Evolutionary conservation across 352 stramenopile species (phyloP).

Genomic region (Phytophthora fragariae): DNA sequence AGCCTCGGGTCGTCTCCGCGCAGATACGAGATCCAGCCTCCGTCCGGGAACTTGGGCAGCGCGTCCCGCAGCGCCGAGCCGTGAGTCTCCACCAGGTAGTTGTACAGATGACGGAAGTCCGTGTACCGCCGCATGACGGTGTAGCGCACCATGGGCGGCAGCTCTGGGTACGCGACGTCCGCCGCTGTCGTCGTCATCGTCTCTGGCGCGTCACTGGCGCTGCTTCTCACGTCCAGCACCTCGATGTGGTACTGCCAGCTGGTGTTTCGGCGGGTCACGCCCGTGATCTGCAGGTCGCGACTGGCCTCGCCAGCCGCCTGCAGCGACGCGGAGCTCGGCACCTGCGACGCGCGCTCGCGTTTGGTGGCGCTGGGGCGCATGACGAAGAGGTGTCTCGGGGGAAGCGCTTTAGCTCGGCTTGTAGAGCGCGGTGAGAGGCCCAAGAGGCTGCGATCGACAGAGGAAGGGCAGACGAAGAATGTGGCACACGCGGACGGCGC

Average conservation of each 20-base stretch:
- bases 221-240: conserved; percentile 60
- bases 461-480: conserved; percentile 7
- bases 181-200: conserved; percentile 3
- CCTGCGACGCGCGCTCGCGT: conserved; percentile 15
- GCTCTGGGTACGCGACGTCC: conserved; percentile 38
- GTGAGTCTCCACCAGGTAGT: conserved; percentile 63
- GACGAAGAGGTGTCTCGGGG: conserved; percentile 2
- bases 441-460: conserved; percentile 16
- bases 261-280: conserved; percentile 65
- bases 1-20: conserved; percentile 78
- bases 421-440: not conserved
- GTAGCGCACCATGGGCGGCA: conserved; percentile 80
- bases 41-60: conserved; percentile 76
- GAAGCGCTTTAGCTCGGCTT: not conserved
- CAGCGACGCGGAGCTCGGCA: conserved; percentile 12
- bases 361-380: conserved; percentile 29
- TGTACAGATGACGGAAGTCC: conserved; percentile 75
- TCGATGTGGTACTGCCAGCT: conserved; percentile 88
- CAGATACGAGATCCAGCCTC: conserved; percentile 74
- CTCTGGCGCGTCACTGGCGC: conserved; percentile 6
- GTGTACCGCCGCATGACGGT: conserved; percentile 84
- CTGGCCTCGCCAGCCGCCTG: conserved; percentile 37
- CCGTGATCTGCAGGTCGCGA: conserved; percentile 77
- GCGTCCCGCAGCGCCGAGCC: conserved; percentile 49
- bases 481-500: not conserved